These are phyloP conservation scores for Aphanomyces euteiches DNA, from an alignment of 352 stramenopile species.

Conservation along the genomic window DNA sequence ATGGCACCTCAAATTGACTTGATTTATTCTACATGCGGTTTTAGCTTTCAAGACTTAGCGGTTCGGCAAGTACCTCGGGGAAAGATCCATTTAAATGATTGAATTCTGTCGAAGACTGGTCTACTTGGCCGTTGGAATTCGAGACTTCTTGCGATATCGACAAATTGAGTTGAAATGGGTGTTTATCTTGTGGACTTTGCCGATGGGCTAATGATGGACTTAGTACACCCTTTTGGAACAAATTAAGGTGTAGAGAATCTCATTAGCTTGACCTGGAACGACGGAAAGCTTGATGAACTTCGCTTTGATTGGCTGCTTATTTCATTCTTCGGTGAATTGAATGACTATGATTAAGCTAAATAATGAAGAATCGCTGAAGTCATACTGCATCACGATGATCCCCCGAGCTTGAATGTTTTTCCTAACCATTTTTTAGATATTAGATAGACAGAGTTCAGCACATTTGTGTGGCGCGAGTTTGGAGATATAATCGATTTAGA, in stretches of 20 bases:
- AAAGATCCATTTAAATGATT: neutral
- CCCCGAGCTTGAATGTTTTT: too few species aligned
- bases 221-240: neutral
- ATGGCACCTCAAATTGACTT: neutral
- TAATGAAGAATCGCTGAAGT: too few species aligned
- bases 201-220: neutral
- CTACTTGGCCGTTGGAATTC: neutral
- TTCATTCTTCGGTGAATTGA: neutral
- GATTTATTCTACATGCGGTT: neutral
- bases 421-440: too few species aligned
- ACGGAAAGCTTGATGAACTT: neutral
- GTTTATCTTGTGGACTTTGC: neutral
- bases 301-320: neutral
- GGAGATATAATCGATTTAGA: too few species aligned
- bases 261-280: conserved; percentile 5
- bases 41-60: neutral
- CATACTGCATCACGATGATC: too few species aligned
- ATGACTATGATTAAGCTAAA: neutral
- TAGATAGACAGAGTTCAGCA: too few species aligned
- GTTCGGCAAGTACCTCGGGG: conserved; percentile 2
- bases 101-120: neutral
- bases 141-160: conserved; percentile 8
- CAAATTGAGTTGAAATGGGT: neutral
- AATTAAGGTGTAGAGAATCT: neutral
- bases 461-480: too few species aligned